A percentile compares a stretch with the other conserved stretches of the same genome.
These are phyloP conservation scores for Cutaneotrichosporon sp. DNA, from an alignment of 1,284 basidiomycete species.

Conservation along the genomic window DNA sequence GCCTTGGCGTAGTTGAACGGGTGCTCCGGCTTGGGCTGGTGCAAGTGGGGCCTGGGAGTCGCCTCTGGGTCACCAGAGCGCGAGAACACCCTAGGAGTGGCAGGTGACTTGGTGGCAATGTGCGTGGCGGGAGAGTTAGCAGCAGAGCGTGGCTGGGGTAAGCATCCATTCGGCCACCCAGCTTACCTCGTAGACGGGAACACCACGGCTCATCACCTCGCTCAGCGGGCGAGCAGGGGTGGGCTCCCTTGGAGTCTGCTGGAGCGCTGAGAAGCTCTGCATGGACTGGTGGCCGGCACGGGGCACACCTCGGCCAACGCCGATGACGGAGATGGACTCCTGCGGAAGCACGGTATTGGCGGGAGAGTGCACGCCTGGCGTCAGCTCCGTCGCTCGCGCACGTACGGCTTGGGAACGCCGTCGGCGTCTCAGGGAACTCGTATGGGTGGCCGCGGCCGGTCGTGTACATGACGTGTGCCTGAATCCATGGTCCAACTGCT, in stretches of 20 bases:
- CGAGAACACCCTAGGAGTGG: not conserved
- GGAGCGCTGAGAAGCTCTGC: conserved; percentile 30
- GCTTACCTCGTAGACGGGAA: not conserved
- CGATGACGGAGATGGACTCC: conserved; percentile 6
- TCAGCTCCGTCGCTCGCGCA: not conserved
- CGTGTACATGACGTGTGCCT: not conserved
- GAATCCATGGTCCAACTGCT: not conserved
- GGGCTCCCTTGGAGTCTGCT: not conserved
- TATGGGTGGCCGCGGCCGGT: not conserved
- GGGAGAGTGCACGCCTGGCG: not conserved
- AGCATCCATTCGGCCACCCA: not conserved
- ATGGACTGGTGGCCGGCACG: not conserved
- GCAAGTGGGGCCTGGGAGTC: not conserved
- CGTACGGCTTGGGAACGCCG: not conserved
- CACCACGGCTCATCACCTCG: not conserved
- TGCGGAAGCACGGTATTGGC: not conserved
- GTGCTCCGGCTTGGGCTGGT: not conserved
- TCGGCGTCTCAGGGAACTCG: not conserved
- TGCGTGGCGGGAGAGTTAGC: not conserved
- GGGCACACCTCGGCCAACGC: not conserved
- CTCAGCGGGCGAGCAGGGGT: not conserved
- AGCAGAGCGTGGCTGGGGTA: not conserved
- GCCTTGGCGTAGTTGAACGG: conserved; percentile 2
- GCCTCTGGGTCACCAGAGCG: not conserved
- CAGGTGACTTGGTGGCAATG: not conserved